Conservation (phyloP, 495 filamentous ascomycete genomes). For the Penicillium chermesinum region DNA sequence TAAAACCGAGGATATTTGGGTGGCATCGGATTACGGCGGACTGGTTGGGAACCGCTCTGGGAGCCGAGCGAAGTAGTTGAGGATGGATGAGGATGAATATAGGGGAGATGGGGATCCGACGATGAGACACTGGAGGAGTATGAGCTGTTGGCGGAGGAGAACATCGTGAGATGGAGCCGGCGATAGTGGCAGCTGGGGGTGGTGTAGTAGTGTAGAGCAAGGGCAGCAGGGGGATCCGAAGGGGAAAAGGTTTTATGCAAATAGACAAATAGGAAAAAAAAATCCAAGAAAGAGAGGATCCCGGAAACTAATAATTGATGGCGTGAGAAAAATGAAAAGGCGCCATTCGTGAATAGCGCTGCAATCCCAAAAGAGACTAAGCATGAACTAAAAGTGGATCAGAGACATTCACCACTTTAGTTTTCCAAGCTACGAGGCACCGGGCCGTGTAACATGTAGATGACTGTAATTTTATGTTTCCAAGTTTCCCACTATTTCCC, state of each 20-base stretch:
- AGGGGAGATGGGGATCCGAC: constrained; percentile 28
- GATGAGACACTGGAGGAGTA: constrained; percentile 27
- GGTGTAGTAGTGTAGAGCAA: constrained; percentile 7
- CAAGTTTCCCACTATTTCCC: not conserved
- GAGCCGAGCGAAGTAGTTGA: constrained; percentile 26
- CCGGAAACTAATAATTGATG: too few relatives aligned
- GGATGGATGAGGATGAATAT: constrained; percentile 19
- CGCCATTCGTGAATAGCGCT: constrained; percentile 9
- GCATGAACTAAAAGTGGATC: constrained; percentile 26
- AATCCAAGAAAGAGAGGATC: not conserved
- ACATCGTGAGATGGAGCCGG: not conserved
- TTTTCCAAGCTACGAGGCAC: constrained; percentile 18
- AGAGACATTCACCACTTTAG: constrained; percentile 21
- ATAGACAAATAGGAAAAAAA: constrained; percentile 9
- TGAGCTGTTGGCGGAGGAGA: constrained; percentile 22
- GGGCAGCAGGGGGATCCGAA: constrained; percentile 7
- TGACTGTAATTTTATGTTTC: constrained; percentile 26
- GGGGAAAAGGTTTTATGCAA: constrained; percentile 11
- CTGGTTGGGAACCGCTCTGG: constrained; percentile 17
- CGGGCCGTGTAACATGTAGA: constrained; percentile 27
- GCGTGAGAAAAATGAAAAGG: constrained; percentile 2
- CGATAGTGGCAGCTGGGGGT: constrained; percentile 4
- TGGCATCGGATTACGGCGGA: constrained; percentile 20
- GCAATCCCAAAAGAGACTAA: constrained; percentile 19
- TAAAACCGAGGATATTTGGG: constrained; percentile 37